phyloP scores from a whole-genome alignment of 2,329 filamentous ascomycete genomes.

The Sclerotinia subarctica region DNA sequence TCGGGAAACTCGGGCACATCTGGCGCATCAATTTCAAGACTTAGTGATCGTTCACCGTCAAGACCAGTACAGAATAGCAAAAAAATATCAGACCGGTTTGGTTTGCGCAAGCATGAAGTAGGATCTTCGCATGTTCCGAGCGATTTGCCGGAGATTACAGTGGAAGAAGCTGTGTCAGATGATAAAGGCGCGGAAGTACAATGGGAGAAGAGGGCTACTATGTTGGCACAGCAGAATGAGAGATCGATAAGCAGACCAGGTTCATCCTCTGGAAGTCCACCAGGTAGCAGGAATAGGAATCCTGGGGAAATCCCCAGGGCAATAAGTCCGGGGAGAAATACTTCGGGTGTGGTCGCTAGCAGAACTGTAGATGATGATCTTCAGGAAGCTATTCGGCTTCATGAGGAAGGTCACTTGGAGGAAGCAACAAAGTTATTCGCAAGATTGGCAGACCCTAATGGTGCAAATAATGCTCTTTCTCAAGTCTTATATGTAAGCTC shows the following conservation, averaged over 20 bases:
- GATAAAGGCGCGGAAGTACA: conserved; percentile 58
- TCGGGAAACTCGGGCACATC: conserved; percentile 42
- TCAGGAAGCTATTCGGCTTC: conserved; percentile 90
- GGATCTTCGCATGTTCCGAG: conserved; percentile 73
- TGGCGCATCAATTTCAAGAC: conserved; percentile 25
- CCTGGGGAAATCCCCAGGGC: conserved; percentile 11
- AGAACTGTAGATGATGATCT: conserved; percentile 67
- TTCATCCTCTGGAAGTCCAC: conserved; percentile 35
- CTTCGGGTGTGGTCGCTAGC: conserved; percentile 44
- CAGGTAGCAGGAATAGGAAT: conserved; percentile 25
- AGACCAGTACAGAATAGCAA: conserved; percentile 26
- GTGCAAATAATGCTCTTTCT: conserved; percentile 86
- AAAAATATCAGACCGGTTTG: conserved; percentile 67
- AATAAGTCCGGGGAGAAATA: conserved; percentile 21
- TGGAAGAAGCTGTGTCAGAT: conserved; percentile 41
- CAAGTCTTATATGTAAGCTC: conserved; percentile 73
- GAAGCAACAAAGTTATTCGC: conserved; percentile 83
- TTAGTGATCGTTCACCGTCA: conserved; percentile 18
- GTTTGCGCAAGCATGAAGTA: conserved; percentile 56
- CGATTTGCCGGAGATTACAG: conserved; percentile 72
- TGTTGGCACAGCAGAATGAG: conserved; percentile 67
- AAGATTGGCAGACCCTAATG: conserved; percentile 74
- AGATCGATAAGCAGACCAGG: conserved; percentile 43
- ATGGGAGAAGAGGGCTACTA: conserved; percentile 94
- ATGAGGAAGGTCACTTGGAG: conserved; percentile 78